phyloP scores from a whole-genome alignment of 2,329 filamentous ascomycete species.

The Ophiostoma ulmi region DNA sequence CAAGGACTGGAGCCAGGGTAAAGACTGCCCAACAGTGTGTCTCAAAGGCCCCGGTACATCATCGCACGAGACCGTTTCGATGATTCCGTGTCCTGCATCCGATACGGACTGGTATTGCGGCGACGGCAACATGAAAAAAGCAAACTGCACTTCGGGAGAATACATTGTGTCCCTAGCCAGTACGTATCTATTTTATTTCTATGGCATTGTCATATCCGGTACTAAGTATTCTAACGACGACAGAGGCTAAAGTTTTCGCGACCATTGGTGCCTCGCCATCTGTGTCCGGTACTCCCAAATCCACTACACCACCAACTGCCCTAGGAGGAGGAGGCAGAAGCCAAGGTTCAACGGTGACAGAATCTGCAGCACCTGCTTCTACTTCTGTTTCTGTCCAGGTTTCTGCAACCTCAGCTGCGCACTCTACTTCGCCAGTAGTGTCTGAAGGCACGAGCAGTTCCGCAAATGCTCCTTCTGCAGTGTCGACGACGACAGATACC shows the following conservation, averaged over 20 bases:
- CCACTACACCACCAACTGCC: neutral
- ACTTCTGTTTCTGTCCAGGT: neutral
- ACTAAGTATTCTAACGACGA: neutral
- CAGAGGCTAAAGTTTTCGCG: constrained; percentile 12
- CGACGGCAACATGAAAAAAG: constrained; percentile 21
- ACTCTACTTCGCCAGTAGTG: neutral
- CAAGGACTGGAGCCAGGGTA: constrained; percentile 19
- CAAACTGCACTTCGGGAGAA: constrained; percentile 22
- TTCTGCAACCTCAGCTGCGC: neutral
- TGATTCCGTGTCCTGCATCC: constrained; percentile 18
- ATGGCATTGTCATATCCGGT: no score
- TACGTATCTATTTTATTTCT: neutral
- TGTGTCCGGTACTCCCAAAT: neutral
- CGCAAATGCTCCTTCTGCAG: neutral
- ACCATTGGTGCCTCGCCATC: constrained; percentile 20
- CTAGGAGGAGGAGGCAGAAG: neutral
- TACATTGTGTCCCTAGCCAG: constrained; percentile 20
- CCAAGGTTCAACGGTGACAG: neutral
- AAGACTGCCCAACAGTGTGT: constrained; percentile 22
- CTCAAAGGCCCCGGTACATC: constrained; percentile 14
- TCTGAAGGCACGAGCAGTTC: neutral
- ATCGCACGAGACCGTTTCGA: constrained; percentile 12
- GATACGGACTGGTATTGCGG: constrained; percentile 23
- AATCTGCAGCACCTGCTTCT: neutral
- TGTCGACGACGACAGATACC: neutral